Evolutionary conservation across 345 rosid genomes (phyloP), one percentile per base, ranked within the genome.

Genomic region (Gossypioides kirkii): DNA sequence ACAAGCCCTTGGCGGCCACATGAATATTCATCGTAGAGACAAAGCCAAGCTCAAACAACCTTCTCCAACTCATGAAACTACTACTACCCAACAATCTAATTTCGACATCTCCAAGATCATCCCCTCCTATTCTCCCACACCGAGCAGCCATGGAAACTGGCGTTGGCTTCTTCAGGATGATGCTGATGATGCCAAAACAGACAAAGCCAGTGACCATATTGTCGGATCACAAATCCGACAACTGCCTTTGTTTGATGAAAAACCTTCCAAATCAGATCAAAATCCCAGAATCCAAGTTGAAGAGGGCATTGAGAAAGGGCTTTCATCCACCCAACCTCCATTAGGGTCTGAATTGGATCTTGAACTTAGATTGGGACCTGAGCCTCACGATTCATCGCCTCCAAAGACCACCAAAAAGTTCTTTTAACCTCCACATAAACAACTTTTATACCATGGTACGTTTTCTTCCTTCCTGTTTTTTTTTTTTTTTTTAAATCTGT

Each of bases 1-100:
- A 43, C 98, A 91, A 76, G 98, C 97, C 66, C 81, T 93, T 10
- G 98, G 98, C 0, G 97, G 97, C 5, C 98, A 93, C 83, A 91
- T 93, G 98, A 93, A 94, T 75, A 90, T 94, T 68, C 97, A 94
- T 76, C 85, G 98, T 68, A 84, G 84, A 83, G 89, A 91, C 83
- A 91, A 88, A 77, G 92, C 88, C 70, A 88, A 83, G 76, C 86
- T 88, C 78, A 88, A 86, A 73, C 84, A 84, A 60, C 11, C 73
- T 16, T 76, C 60, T 4, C 73, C 88, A 16, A 69, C 54, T 49
- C 54, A 56, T 58, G 79, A 82, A 70, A 52, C 56, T 10, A 6
- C 20, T 6, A 2, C 23, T 55, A 1, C 36, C 49, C 75, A 16
- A 16, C 82, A 71, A 53, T 18, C 26, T 38, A 22, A 36, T 36